Base-by-base conservation (phyloP, 73 alveolate genomes). In the Tetrahymena malaccensis region DNA sequence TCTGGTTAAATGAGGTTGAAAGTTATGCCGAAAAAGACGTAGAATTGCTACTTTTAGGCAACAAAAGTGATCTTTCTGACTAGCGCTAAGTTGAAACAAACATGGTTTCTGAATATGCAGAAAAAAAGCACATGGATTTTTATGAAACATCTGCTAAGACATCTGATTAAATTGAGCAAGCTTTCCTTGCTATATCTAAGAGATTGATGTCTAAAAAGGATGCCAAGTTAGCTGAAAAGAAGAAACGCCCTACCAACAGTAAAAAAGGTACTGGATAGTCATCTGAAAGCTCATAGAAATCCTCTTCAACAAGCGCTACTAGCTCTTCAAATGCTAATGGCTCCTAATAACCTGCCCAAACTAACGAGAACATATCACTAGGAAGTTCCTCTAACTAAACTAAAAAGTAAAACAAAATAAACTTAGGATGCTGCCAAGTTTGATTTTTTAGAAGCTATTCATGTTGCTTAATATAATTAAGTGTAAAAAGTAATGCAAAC, bases 141-240 rank as follows among this genome's bases (percentile, higher is more conserved):
- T 84, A 84, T 93, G 97, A 95, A 50, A 85, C 95, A 25, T 85
- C 95, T 85, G 97, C 97, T 6, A 95, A 95, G 89, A 95, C 95
- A 43, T 57, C 97, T 31, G 97, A 95, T 89, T 94, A 95, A 37
- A 93, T 95, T 33, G 94, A 95, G 22, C 38, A 89, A 35, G 95
- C 97, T 34, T 95, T 95, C 35, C 95, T 95, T 17, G 94, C 43
- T 21, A n/a, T 95, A 31, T 95, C 97, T 27, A 31, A 94, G 35
- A 95, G 94, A 93, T 83, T 95, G n/a, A 95, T 95, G 95, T 94
- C 97, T 35, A 95, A 95, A 35, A 95, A 95, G 85, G 97, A 95
- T 95, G 97, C 95, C 37, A 70, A 70, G 31, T 12, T 70, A 27
- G 89, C 89, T 70, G 89, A 70, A 70, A 70, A 70, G 89, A 70